Percentiles rank a stretch among this genome's conserved stretches.
Conservation (phyloP, 805 yeast species). For the Candida dajiaensis region DNA sequence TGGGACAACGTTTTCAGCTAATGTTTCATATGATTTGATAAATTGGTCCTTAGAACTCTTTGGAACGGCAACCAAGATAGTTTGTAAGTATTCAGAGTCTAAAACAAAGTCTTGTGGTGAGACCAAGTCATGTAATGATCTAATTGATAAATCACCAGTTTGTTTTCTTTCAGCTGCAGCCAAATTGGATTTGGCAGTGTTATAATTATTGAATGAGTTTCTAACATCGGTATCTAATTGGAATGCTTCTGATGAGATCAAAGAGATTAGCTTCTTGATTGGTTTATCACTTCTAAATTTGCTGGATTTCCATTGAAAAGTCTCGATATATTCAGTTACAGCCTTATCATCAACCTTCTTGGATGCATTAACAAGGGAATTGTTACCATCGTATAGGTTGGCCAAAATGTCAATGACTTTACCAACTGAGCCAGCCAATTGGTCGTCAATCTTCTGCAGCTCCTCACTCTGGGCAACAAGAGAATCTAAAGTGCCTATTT, state of each 20-base stretch:
- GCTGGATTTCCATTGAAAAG: constrained; percentile 82
- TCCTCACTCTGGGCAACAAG: constrained; percentile 90
- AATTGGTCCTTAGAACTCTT: constrained; percentile 55
- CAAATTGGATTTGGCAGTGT: constrained; percentile 75
- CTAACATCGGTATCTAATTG: constrained; percentile 83
- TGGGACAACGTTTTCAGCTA: constrained; percentile 83
- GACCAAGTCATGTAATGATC: constrained; percentile 86
- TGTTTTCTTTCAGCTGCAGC: constrained; percentile 88
- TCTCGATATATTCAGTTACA: constrained; percentile 61
- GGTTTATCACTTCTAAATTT: constrained; percentile 84
- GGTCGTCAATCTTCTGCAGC: constrained; percentile 73
- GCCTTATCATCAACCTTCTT: constrained; percentile 47
- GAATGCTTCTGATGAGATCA: constrained; percentile 70
- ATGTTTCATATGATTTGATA: constrained; percentile 64
- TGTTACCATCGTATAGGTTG: constrained; percentile 38
- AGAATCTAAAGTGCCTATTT: constrained; percentile 91
- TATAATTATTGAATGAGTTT: constrained; percentile 66
- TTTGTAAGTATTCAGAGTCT: constrained; percentile 79
- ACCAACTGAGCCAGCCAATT: constrained; percentile 58
- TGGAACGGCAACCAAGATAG: constrained; percentile 88
- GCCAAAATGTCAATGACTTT: constrained; percentile 74
- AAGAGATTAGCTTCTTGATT: constrained; percentile 64
- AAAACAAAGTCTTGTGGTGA: constrained; percentile 77
- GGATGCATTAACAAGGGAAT: constrained; percentile 38
- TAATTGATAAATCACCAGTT: constrained; percentile 88